Evolutionary conservation across 2,329 filamentous ascomycete genomes (phyloP), one percentile per base, ranked within the genome.

Genomic region (Ceratocystis lukuohia): DNA sequence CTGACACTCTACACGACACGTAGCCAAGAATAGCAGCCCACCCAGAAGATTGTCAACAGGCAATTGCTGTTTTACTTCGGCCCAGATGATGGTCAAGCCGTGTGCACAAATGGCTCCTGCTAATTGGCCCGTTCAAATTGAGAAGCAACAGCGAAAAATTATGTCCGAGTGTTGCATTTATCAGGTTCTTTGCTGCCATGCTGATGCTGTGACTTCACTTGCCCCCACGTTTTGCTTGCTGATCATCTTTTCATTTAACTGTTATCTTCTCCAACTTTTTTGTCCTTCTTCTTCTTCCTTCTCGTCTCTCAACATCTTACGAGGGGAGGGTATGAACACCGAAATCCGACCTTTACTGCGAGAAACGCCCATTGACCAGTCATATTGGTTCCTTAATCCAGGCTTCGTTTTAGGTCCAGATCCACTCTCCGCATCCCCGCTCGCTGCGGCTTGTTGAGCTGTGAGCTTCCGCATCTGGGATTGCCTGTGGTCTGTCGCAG

Each of bases 221-320:
- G n/a, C 48, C 17, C n/a, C 56, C 28, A 6, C 56, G 8, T 37
- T 48, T 20, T 15, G 15, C 48, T 28, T 37, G 61, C 46, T 33
- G 25, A 63, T 48, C 61, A 12, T 63, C 2, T n/a, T 28, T 46
- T 28, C 45, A 25, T 33, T n/a, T n/a, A 25, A 48, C 33, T 30
- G 41, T 33, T 22, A 50, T 25, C 44, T 63, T 63, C 22, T 63
- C 41, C 61, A 63, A 63, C 44, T 50, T 44, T 20, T 12, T 41
- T 5, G 37, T 41, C 37, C 37, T 41, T 41, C 37, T 12, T 37
- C 33, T 10, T 15, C 37, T 15, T 41, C 37, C 37, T 41, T 41
- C 37, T 41, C 37, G 10, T 41, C 37, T 41, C 37, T 15, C 37
- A 41, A 15, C 37, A 41, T 15, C 37, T 41, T 41, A 57, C 7